Conservation (phyloP, 106 monocot genomes). For the Acorus gramineus region DNA sequence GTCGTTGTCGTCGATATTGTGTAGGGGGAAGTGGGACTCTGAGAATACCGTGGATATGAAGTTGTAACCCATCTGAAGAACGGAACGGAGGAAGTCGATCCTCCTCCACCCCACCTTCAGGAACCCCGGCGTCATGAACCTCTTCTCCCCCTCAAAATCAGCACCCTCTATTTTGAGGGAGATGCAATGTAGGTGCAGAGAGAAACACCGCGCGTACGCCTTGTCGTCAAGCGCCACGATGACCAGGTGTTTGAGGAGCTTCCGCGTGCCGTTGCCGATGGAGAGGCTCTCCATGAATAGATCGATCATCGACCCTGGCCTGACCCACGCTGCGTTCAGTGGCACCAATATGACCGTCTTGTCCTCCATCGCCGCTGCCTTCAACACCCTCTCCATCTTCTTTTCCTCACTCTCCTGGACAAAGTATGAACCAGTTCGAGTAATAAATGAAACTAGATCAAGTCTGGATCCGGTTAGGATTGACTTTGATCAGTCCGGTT, state of each 20-base stretch:
- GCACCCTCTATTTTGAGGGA: slow-evolving; percentile 2
- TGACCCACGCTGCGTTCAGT: slow-evolving; percentile 28
- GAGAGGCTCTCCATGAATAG: slow-evolving; percentile 35
- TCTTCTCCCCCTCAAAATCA: slow-evolving; percentile 20
- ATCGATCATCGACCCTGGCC: slow-evolving; percentile 18
- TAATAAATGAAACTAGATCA: too few species aligned
- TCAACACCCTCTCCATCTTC: slow-evolving; percentile 7
- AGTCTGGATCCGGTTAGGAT: too few species aligned
- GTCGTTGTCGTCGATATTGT: too few species aligned
- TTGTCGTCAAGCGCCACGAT: slow-evolving; percentile 27
- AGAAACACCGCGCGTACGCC: slow-evolving; percentile 21
- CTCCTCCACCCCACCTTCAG: slow-evolving; percentile 29
- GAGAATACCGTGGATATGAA: slow-evolving; percentile 36
- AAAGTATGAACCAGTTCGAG: too few species aligned
- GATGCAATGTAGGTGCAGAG: slow-evolving; percentile 21
- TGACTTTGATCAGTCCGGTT: too few species aligned
- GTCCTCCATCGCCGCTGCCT: slow-evolving; percentile 21
- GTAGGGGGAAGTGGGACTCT: too few species aligned
- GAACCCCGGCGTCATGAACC: slow-evolving; percentile 20
- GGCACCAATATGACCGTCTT: slow-evolving; percentile 31
- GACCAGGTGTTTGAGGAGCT: slow-evolving; percentile 30
- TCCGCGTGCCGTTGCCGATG: slow-evolving; percentile 18
- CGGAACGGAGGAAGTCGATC: slow-evolving; percentile 14
- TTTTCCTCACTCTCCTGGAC: too few species aligned
- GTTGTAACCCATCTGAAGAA: slow-evolving; percentile 42